Percentiles rank a stretch among this genome's conserved stretches.
Conservation (phyloP, 2,329 filamentous ascomycete species). For the Curvularia verruculosa region DNA sequence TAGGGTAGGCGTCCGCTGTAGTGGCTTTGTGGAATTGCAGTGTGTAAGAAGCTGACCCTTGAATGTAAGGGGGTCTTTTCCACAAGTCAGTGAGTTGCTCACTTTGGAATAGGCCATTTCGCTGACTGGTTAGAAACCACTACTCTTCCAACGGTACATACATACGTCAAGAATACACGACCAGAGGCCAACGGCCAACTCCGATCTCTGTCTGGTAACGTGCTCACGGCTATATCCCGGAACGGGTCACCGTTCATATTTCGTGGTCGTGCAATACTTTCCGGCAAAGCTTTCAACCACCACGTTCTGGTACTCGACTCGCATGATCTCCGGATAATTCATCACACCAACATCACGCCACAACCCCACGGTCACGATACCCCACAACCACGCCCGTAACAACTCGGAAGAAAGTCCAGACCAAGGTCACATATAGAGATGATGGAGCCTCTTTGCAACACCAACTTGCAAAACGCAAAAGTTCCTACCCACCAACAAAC, state of each 20-base stretch:
- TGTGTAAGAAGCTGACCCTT: not conserved
- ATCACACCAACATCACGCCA: constrained; percentile 45
- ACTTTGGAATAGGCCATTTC: not conserved
- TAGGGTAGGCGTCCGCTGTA: not conserved
- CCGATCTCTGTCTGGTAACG: not conserved
- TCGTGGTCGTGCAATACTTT: constrained; percentile 18
- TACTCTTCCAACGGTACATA: not conserved
- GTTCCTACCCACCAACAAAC: constrained; percentile 14
- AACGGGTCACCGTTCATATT: constrained; percentile 5
- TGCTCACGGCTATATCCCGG: constrained; percentile 2
- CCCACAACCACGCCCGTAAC: constrained; percentile 7
- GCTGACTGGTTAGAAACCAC: not conserved
- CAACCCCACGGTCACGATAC: constrained; percentile 30
- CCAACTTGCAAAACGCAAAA: constrained; percentile 31
- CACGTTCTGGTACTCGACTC: constrained; percentile 24
- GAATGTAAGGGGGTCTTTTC: not conserved
- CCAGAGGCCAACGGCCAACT: not conserved
- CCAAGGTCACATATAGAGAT: constrained; percentile 13
- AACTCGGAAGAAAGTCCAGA: not conserved
- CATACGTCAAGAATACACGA: not conserved
- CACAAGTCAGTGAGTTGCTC: not conserved
- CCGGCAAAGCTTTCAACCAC: constrained; percentile 31
- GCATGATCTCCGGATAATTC: constrained; percentile 29
- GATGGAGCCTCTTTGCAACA: constrained; percentile 33
- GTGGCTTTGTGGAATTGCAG: not conserved